Conservation (phyloP, 1,284 basidiomycete genomes). For the Coniophora puteana region DNA sequence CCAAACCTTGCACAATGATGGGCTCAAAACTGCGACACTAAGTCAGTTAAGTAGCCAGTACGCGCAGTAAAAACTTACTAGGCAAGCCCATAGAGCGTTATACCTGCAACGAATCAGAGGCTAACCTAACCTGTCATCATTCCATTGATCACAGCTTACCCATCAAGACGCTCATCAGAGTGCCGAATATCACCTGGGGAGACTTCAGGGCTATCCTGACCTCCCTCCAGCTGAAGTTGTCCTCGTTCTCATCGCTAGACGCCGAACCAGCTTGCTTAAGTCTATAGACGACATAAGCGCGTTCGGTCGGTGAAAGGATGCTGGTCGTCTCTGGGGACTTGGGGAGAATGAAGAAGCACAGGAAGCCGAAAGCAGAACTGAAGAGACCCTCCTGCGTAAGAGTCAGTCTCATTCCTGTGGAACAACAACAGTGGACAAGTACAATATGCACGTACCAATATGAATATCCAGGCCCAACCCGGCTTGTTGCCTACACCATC, state of each 20-base stretch:
- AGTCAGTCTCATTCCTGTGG: background rate
- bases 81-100: slow-evolving; percentile 39
- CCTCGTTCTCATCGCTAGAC: slow-evolving; percentile 28
- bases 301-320: slow-evolving; percentile 40
- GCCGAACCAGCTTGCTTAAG: slow-evolving; percentile 28
- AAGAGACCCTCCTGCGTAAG: slow-evolving; percentile 45
- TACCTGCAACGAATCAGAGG: slow-evolving; percentile 35
- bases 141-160: slow-evolving; percentile 12
- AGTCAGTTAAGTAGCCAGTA: background rate
- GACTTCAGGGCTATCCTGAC: slow-evolving; percentile 33
- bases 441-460: slow-evolving; percentile 39
- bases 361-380: slow-evolving; percentile 42
- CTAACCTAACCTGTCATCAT: slow-evolving; percentile 13
- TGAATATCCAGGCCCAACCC: slow-evolving; percentile 68
- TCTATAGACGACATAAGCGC: slow-evolving; percentile 30
- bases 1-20: slow-evolving; percentile 42
- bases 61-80: slow-evolving; percentile 16
- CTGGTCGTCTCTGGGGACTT: slow-evolving; percentile 38
- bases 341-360: slow-evolving; percentile 48
- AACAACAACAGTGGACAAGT: background rate
- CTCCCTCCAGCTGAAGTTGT: slow-evolving; percentile 33
- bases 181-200: slow-evolving; percentile 27
- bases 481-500: slow-evolving; percentile 41
- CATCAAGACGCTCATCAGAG: slow-evolving; percentile 22
- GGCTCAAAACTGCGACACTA: slow-evolving; percentile 45